These are phyloP conservation scores for Epichloe elymi DNA, from an alignment of 2,329 filamentous ascomycete genomes.

Conservation along the genomic window DNA sequence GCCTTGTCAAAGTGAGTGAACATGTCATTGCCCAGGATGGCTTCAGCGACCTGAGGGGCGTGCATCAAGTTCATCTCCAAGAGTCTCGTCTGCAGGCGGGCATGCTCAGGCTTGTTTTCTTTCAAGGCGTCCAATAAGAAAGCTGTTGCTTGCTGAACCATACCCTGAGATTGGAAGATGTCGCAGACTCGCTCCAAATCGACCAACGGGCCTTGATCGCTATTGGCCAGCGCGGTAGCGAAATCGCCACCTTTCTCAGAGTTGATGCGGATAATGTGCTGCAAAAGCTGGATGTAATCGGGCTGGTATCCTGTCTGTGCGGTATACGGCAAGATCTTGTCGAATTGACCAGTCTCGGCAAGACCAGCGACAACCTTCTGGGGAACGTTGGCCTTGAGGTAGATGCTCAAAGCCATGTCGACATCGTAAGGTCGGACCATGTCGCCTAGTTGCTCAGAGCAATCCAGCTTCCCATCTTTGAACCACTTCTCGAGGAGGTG, in stretches of 20 bases:
- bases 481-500: constrained; percentile 97
- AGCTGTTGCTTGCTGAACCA: constrained; percentile 96
- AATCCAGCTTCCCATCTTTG: constrained; percentile 87
- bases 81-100: constrained; percentile 81
- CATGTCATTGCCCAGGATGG: constrained; percentile 96
- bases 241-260: constrained; percentile 93
- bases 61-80: constrained; percentile 97
- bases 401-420: constrained; percentile 75
- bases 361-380: constrained; percentile 93
- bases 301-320: constrained; percentile 77
- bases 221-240: constrained; percentile 79
- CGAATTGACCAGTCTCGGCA: constrained; percentile 91
- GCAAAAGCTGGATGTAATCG: constrained; percentile 85
- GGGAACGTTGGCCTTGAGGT: constrained; percentile 77
- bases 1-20: constrained; percentile 93
- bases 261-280: constrained; percentile 84
- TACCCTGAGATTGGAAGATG: constrained; percentile 94
- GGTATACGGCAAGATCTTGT: constrained; percentile 89
- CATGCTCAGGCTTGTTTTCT: constrained; percentile 89
- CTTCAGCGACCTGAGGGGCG: constrained; percentile 93
- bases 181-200: constrained; percentile 93
- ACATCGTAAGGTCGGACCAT: constrained; percentile 83
- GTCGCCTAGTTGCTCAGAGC: constrained; percentile 92
- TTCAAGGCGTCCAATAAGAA: constrained; percentile 93
- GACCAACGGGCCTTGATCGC: constrained; percentile 74